Percentiles rank a stretch among this genome's conserved stretches.
These are phyloP conservation scores for Umbilicaria muhlenbergii DNA, from an alignment of 495 filamentous ascomycete genomes.

Conservation along the genomic window DNA sequence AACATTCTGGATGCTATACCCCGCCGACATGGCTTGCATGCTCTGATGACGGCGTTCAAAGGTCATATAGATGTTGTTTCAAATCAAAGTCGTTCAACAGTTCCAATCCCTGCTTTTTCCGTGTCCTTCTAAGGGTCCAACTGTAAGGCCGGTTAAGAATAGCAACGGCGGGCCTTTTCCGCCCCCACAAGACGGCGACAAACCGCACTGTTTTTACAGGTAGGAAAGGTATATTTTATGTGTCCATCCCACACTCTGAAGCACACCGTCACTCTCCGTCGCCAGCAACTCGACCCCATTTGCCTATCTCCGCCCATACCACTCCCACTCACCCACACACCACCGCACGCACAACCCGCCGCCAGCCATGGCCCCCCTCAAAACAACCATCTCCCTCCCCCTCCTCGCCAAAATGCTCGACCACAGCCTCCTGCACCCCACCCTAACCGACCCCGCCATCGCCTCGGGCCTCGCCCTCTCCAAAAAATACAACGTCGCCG, in stretches of 20 bases:
- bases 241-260: not conserved
- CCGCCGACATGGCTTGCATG: too few species aligned
- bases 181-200: not conserved
- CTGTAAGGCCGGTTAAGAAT: too few species aligned
- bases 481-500: conserved; percentile 16
- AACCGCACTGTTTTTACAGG: conserved; percentile 16
- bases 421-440: conserved; percentile 12
- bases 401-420: conserved; percentile 24
- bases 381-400: conserved; percentile 23
- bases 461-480: conserved; percentile 21
- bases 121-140: too few species aligned
- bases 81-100: too few species aligned
- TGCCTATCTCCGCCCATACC: conserved; percentile 1
- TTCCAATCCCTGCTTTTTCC: too few species aligned
- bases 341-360: too few species aligned
- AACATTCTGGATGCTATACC: too few species aligned
- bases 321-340: too few species aligned
- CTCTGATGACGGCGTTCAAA: too few species aligned
- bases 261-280: not conserved
- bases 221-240: too few species aligned
- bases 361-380: conserved; percentile 21
- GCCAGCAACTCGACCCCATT: not conserved
- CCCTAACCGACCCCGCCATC: not conserved
- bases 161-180: too few species aligned
- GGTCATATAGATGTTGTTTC: too few species aligned